Percentiles rank a stretch among this genome's conserved stretches.
phyloP scores from a whole-genome alignment of 352 stramenopile species.

The Pythium brachiatum region DNA sequence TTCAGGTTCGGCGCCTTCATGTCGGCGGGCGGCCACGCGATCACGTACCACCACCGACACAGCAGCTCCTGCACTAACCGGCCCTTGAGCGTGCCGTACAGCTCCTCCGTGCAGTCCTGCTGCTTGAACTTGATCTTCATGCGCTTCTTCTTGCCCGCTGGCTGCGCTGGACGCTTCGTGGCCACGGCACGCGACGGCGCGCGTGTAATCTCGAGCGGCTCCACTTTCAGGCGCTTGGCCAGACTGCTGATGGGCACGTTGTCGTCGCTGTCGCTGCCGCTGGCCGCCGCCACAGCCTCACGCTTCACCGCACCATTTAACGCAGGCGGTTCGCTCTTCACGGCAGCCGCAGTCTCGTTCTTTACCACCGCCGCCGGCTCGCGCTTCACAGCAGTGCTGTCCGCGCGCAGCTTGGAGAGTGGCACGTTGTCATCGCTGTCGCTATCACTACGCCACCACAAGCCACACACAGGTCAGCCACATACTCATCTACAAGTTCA shows the following conservation, averaged over 20 bases:
- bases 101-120: slow-evolving; percentile 78
- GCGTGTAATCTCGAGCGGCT: slow-evolving; percentile 20
- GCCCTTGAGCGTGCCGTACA: slow-evolving; percentile 81
- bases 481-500: too few species aligned
- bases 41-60: slow-evolving; percentile 85
- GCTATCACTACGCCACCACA: slow-evolving; percentile 39
- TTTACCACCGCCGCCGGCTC: slow-evolving; percentile 12
- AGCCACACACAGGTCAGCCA: neutral
- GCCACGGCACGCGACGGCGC: neutral
- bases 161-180: slow-evolving; percentile 16
- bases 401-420: slow-evolving; percentile 56
- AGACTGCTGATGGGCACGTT: slow-evolving; percentile 69
- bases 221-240: slow-evolving; percentile 54
- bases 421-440: slow-evolving; percentile 82
- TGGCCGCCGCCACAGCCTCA: neutral
- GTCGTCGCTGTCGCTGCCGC: slow-evolving; percentile 66
- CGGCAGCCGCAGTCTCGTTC: neutral
- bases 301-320: slow-evolving; percentile 28
- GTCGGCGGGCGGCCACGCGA: slow-evolving; percentile 68
- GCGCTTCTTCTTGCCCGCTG: slow-evolving; percentile 52
- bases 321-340: slow-evolving; percentile 11
- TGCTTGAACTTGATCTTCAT: slow-evolving; percentile 87
- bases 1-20: slow-evolving; percentile 46
- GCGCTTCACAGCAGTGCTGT: slow-evolving; percentile 17
- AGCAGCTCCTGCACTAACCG: slow-evolving; percentile 72